Conservation (phyloP, 768 basidiomycete species). For the Suillus tomentosus region DNA sequence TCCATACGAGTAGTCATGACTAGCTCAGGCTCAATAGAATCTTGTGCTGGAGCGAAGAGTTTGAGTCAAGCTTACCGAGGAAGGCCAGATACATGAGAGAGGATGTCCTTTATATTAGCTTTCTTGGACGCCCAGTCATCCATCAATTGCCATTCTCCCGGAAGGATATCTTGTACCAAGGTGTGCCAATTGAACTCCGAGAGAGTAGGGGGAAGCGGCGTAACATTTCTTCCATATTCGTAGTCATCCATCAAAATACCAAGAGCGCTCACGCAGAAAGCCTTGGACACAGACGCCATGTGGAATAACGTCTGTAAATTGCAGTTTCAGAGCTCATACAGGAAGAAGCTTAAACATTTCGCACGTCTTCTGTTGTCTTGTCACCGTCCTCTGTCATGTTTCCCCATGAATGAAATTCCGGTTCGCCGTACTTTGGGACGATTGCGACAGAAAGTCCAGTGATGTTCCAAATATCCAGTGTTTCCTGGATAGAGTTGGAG, state of each 20-base stretch:
- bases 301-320: conserved; percentile 38
- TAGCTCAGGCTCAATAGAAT: conserved; percentile 11
- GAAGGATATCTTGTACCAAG: conserved; percentile 39
- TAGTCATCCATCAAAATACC: conserved; percentile 47
- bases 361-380: conserved; percentile 34
- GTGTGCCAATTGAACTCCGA: conserved; percentile 39
- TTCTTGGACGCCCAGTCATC: conserved; percentile 43
- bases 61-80: conserved; percentile 27
- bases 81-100: conserved; percentile 45
- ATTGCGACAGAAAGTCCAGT: conserved; percentile 35
- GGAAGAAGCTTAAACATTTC: conserved; percentile 12
- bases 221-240: conserved; percentile 34
- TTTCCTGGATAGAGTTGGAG: conserved; percentile 21
- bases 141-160: conserved; percentile 41
- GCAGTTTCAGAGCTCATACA: neutral
- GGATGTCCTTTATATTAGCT: conserved; percentile 39
- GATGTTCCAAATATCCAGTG: conserved; percentile 25
- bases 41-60: neutral
- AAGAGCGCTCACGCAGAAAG: conserved; percentile 40
- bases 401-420: conserved; percentile 39
- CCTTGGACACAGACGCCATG: conserved; percentile 41
- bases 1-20: conserved; percentile 38
- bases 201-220: conserved; percentile 35
- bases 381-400: conserved; percentile 37
- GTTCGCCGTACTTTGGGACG: conserved; percentile 24